A percentile compares a stretch with the other conserved stretches of the same genome.
Conservation (phyloP, 1,284 basidiomycete genomes). For the Butyriboletus appendiculatus region DNA sequence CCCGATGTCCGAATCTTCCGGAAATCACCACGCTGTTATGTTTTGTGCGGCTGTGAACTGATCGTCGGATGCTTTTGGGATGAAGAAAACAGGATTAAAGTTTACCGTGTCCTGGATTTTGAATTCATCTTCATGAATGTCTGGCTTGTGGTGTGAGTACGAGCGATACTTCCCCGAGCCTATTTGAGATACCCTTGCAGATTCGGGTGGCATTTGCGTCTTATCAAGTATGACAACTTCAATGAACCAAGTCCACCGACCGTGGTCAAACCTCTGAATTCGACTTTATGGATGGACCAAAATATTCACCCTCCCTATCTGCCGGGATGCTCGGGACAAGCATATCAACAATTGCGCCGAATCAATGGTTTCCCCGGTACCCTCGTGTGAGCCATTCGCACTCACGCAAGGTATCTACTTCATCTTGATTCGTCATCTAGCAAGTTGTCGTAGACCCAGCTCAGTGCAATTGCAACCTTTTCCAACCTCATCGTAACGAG, state of each 20-base stretch:
- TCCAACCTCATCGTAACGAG: too few relatives aligned
- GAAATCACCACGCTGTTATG: not conserved
- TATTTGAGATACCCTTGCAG: not conserved
- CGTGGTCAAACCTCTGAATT: too few relatives aligned
- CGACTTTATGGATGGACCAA: too few relatives aligned
- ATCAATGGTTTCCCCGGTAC: too few relatives aligned
- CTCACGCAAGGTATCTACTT: not conserved
- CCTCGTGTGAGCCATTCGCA: not conserved
- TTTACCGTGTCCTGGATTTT: not conserved
- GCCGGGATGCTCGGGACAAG: too few relatives aligned
- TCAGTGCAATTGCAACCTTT: not conserved
- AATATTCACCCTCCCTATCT: too few relatives aligned
- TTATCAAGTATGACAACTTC: not conserved
- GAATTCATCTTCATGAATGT: not conserved
- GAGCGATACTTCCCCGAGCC: not conserved
- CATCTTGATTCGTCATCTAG: not conserved
- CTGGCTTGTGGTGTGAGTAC: not conserved
- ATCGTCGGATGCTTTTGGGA: not conserved
- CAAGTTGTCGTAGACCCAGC: not conserved
- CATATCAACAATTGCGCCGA: too few relatives aligned
- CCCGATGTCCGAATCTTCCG: too few relatives aligned
- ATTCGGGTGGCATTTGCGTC: not conserved
- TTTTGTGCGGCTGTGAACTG: not conserved
- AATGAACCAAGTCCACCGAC: not conserved
- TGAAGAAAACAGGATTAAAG: not conserved